Conservation (phyloP, 345 rosid genomes). For the Arabis alpina region DNA sequence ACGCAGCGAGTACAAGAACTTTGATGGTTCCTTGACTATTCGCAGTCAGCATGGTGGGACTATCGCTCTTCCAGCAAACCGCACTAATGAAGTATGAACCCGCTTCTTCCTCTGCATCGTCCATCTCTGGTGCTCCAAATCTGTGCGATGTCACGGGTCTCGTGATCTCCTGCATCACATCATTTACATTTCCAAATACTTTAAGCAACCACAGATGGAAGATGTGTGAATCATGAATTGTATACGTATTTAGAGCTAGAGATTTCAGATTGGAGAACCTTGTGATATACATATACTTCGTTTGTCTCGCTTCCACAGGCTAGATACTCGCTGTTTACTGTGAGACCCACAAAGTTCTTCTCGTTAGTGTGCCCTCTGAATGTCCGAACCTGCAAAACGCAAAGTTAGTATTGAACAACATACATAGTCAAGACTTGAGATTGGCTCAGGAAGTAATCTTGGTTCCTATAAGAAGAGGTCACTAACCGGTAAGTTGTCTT, state of each 20-base stretch:
- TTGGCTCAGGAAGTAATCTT: no score
- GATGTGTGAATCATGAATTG: neutral
- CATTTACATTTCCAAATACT: conserved; percentile 10
- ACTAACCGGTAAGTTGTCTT: conserved; percentile 58
- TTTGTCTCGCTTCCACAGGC: conserved; percentile 98
- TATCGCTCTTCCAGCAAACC: conserved; percentile 97
- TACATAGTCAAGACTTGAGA: conserved; percentile 12
- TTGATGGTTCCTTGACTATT: conserved; percentile 99
- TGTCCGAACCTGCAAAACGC: conserved; percentile 67
- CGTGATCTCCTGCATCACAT: conserved; percentile 70
- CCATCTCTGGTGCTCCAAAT: conserved; percentile 90
- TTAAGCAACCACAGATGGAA: conserved; percentile 11
- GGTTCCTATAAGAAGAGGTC: no score
- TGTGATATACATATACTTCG: conserved; percentile 94
- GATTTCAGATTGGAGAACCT: conserved; percentile 50
- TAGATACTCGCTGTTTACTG: conserved; percentile 80
- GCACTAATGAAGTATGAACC: conserved; percentile 93
- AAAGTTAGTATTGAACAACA: conserved; percentile 4
- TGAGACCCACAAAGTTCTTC: conserved; percentile 94
- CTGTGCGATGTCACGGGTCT: conserved; percentile 81
- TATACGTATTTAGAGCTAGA: conserved; percentile 6
- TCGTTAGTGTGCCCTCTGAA: conserved; percentile 94
- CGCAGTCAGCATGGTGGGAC: conserved; percentile 92
- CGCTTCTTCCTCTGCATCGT: conserved; percentile 80
- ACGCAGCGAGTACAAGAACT: conserved; percentile 84